Evolutionary conservation across 192 early-diverging fungal genomes (phyloP).

Genomic region (Rhizophagus prolifer): DNA sequence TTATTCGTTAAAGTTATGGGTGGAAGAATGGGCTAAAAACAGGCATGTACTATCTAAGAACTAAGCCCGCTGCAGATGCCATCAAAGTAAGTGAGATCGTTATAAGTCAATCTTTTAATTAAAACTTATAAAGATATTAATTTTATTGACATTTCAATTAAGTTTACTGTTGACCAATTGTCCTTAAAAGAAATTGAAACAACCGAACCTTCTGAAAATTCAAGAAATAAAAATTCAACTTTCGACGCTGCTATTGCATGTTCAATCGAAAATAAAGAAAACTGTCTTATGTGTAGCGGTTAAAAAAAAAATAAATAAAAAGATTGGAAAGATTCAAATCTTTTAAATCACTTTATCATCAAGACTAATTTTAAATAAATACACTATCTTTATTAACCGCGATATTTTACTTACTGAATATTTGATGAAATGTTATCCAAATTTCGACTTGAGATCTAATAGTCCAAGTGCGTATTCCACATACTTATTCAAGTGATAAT

Average conservation of each 20-base stretch:
- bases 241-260: slow-evolving; percentile 58
- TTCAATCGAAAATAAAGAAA: slow-evolving; percentile 90
- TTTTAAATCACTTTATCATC: too few relatives aligned
- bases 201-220: slow-evolving; percentile 49
- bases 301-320: slow-evolving; percentile 35
- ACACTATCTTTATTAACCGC: too few relatives aligned
- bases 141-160: not conserved
- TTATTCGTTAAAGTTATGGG: slow-evolving; percentile 59
- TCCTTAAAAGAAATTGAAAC: slow-evolving; percentile 62
- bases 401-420: too few relatives aligned
- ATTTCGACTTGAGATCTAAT: not conserved
- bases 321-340: too few relatives aligned
- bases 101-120: not conserved
- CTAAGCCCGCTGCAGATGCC: slow-evolving; percentile 92
- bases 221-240: not conserved
- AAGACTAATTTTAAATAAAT: too few relatives aligned
- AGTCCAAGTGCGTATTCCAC: slow-evolving; percentile 6
- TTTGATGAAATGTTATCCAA: too few relatives aligned
- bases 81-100: slow-evolving; percentile 62
- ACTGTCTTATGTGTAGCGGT: slow-evolving; percentile 87
- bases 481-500: slow-evolving; percentile 3
- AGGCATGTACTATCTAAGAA: slow-evolving; percentile 98
- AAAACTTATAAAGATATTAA: not conserved
- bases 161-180: slow-evolving; percentile 89
- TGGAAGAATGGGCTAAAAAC: slow-evolving; percentile 99